A percentile compares a stretch with the other conserved stretches of the same genome.
phyloP scores from a whole-genome alignment of 768 basidiomycete species.

The Boletales sp. region DNA sequence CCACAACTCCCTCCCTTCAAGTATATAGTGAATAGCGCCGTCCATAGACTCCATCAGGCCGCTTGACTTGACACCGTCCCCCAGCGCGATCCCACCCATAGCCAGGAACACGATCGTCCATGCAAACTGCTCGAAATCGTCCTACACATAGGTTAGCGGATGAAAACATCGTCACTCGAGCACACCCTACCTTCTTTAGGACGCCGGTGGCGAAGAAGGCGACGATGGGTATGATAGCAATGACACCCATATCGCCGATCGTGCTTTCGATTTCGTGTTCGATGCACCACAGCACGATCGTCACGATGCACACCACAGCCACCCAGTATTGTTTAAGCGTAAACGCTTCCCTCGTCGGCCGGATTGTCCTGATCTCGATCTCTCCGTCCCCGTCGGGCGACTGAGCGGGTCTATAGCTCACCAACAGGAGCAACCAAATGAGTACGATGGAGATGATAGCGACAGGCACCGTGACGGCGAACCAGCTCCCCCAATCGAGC shows the following conservation, averaged over 20 bases:
- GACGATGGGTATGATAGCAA: constrained; percentile 89
- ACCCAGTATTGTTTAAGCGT: constrained; percentile 90
- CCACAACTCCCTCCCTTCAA: constrained; percentile 63
- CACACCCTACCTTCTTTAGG: constrained; percentile 72
- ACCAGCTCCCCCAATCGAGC: constrained; percentile 91
- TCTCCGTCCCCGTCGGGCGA: constrained; percentile 72
- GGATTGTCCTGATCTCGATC: constrained; percentile 80
- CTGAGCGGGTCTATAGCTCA: constrained; percentile 72
- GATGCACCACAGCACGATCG: constrained; percentile 88
- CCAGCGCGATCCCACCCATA: constrained; percentile 97
- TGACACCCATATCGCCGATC: constrained; percentile 96
- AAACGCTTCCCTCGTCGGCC: constrained; percentile 79
- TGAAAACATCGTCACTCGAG: background rate
- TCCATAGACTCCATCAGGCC: constrained; percentile 84
- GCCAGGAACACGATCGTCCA: constrained; percentile 96
- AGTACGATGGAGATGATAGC: constrained; percentile 79
- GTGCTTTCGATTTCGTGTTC: constrained; percentile 71
- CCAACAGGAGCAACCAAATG: constrained; percentile 88
- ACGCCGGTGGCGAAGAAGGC: constrained; percentile 94
- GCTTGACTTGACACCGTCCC: constrained; percentile 87
- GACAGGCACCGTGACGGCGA: constrained; percentile 89
- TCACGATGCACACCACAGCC: constrained; percentile 71
- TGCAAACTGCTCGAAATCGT: constrained; percentile 91
- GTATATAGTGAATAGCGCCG: constrained; percentile 49
- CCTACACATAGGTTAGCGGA: constrained; percentile 41